Evolutionary conservation across 179 eudicot species (phyloP).

Genomic region (Silene noctiflora): DNA sequence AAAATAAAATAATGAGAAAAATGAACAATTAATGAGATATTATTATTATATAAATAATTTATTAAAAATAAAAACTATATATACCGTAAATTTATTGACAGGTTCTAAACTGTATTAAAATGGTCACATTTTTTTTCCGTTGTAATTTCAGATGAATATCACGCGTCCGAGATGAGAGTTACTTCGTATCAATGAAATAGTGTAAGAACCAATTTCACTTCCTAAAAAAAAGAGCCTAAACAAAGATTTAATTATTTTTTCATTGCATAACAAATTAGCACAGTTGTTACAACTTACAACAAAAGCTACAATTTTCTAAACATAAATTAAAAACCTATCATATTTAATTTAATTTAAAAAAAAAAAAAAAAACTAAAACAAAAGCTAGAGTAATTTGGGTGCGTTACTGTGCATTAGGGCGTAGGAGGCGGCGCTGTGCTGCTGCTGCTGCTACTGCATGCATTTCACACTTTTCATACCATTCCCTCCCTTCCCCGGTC

Average conservation of each 20-base stretch:
- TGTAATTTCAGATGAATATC: too few relatives aligned
- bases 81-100: too few relatives aligned
- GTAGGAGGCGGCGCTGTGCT: constrained; percentile 29
- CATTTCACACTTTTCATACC: background rate
- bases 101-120: too few relatives aligned
- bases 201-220: background rate
- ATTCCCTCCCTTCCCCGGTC: background rate
- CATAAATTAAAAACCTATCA: too few relatives aligned
- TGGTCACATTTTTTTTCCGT: too few relatives aligned
- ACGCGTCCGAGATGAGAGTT: too few relatives aligned
- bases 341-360: background rate
- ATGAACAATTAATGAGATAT: too few relatives aligned
- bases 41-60: too few relatives aligned
- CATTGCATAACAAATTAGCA: constrained; percentile 4
- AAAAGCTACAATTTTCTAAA: background rate
- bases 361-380: background rate
- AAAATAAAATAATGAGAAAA: too few relatives aligned
- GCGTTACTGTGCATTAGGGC: constrained; percentile 9
- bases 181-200: too few relatives aligned
- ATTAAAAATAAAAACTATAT: too few relatives aligned
- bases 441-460: constrained; percentile 7
- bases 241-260: constrained; percentile 5
- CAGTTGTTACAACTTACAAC: background rate
- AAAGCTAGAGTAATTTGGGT: background rate
- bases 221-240: background rate